Evolutionary conservation across 495 filamentous ascomycete species (phyloP).

Genomic region (Tuber brumale): DNA sequence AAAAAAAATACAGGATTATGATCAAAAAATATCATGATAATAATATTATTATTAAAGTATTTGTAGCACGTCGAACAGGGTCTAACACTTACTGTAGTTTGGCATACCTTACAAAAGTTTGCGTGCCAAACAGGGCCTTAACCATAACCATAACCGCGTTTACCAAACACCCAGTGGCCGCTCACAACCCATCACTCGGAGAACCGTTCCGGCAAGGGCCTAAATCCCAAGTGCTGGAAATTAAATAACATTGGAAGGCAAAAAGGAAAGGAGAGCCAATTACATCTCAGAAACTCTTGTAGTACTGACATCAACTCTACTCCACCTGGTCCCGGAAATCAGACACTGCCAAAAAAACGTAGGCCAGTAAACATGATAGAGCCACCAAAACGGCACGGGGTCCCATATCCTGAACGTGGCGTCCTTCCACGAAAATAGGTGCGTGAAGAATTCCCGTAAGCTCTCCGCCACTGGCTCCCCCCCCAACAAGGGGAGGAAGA

Average conservation of each 20-base stretch:
- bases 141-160: too few relatives aligned
- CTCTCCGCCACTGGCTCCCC: neutral
- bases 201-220: neutral
- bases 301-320: slow-evolving; percentile 55
- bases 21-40: too few relatives aligned
- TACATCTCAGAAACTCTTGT: slow-evolving; percentile 49
- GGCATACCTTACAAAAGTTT: too few relatives aligned
- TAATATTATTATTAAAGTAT: too few relatives aligned
- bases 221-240: neutral
- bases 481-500: slow-evolving; percentile 47
- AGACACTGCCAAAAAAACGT: slow-evolving; percentile 45
- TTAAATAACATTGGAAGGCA: neutral
- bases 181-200: neutral
- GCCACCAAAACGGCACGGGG: slow-evolving; percentile 53
- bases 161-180: too few relatives aligned
- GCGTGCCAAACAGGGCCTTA: too few relatives aligned
- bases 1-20: too few relatives aligned
- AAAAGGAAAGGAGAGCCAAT: neutral
- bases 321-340: slow-evolving; percentile 49
- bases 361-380: slow-evolving; percentile 61
- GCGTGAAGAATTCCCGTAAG: slow-evolving; percentile 42
- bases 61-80: too few relatives aligned
- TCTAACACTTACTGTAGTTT: too few relatives aligned
- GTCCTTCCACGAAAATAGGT: slow-evolving; percentile 55
- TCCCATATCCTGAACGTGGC: slow-evolving; percentile 57